Evolutionary conservation across 2,329 filamentous ascomycete species (phyloP).

Genomic region (Pyrenochaeta sp.): DNA sequence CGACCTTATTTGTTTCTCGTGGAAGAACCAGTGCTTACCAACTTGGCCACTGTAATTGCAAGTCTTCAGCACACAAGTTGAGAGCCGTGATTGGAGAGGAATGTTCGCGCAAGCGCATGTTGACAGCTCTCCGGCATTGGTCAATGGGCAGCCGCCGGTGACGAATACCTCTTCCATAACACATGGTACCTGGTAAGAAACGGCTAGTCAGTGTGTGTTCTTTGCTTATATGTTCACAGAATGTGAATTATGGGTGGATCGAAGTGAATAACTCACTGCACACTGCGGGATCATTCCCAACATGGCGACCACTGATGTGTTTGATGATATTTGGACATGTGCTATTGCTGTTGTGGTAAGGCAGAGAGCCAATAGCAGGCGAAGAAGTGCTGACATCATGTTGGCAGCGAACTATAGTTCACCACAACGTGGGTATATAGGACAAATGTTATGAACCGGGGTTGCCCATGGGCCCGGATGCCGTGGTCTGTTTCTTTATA

Average conservation of each 20-base stretch:
- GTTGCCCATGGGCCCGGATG: not conserved
- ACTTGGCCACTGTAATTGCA: conserved; percentile 11
- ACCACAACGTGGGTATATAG: not conserved
- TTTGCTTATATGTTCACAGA: not conserved
- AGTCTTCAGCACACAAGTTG: conserved; percentile 15
- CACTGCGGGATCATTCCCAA: conserved; percentile 17
- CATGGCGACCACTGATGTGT: conserved; percentile 14
- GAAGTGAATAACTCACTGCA: conserved; percentile 4
- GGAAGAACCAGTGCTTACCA: not conserved
- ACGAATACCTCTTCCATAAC: conserved; percentile 16
- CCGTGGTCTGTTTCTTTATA: not conserved
- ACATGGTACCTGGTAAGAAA: conserved; percentile 12
- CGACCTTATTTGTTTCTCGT: too few species aligned
- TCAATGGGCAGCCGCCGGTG: conserved; percentile 16
- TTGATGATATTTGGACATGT: not conserved
- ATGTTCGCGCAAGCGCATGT: conserved; percentile 17
- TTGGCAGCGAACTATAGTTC: not conserved
- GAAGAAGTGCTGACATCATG: not conserved
- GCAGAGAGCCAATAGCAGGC: not conserved
- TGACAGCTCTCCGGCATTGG: conserved; percentile 11
- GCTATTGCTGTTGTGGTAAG: not conserved
- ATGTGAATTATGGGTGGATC: not conserved
- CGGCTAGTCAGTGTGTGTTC: not conserved
- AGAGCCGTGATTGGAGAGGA: conserved; percentile 12
- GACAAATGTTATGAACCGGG: not conserved